Conservation (phyloP, 2,329 filamentous ascomycete genomes). For the Sclerotinia sclerotiorum region DNA sequence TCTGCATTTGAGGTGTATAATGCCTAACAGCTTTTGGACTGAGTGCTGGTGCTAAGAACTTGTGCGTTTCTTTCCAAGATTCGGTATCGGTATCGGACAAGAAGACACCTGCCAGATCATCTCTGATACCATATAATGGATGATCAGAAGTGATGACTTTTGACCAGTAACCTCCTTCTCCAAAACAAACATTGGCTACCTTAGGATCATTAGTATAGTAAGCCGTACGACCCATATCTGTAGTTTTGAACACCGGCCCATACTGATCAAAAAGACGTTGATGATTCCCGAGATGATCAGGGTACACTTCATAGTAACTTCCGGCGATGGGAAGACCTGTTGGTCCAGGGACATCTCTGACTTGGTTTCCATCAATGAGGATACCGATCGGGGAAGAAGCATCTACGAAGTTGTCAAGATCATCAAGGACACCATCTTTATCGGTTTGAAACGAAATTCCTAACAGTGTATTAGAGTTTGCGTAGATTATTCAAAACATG, state of each 20-base stretch:
- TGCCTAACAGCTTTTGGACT: conserved; percentile 43
- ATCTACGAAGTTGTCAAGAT: conserved; percentile 26
- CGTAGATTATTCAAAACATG: not conserved
- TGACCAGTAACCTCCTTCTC: conserved; percentile 42
- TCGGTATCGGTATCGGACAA: conserved; percentile 29
- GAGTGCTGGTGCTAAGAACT: conserved; percentile 30
- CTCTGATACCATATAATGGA: conserved; percentile 29
- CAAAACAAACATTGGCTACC: conserved; percentile 40
- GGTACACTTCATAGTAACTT: conserved; percentile 44
- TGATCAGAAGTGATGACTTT: conserved; percentile 41
- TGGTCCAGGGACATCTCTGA: conserved; percentile 36
- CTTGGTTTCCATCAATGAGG: conserved; percentile 27
- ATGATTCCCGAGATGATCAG: conserved; percentile 46
- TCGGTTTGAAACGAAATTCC: conserved; percentile 29
- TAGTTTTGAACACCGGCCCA: conserved; percentile 43
- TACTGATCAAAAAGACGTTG: conserved; percentile 44
- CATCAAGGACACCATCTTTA: conserved; percentile 27
- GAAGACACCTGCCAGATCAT: conserved; percentile 29
- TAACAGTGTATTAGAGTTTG: not conserved
- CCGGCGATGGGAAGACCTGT: conserved; percentile 42
- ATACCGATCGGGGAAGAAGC: conserved; percentile 28
- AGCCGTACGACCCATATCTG: conserved; percentile 41
- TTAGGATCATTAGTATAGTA: conserved; percentile 44
- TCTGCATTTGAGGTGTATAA: conserved; percentile 32
- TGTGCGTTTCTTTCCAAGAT: conserved; percentile 27